Evolutionary conservation across 2,329 filamentous ascomycete species (phyloP).

Genomic region (Sclerotinia glacialis): DNA sequence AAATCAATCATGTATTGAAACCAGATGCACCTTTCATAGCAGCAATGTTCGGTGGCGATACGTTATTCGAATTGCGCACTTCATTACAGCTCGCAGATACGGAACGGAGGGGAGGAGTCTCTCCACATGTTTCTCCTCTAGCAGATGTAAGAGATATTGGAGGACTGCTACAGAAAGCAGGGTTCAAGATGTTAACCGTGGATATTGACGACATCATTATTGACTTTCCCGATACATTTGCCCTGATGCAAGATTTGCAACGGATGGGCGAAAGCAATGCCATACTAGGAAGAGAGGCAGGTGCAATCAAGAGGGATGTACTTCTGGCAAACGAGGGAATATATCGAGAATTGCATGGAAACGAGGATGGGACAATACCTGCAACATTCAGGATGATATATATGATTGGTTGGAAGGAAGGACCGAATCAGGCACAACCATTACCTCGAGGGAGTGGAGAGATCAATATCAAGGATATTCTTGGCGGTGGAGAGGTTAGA

Average conservation of each 20-base stretch:
- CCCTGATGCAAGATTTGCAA: slow-evolving; percentile 90
- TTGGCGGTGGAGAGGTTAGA: slow-evolving; percentile 43
- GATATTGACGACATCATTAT: slow-evolving; percentile 97
- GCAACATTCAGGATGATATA: slow-evolving; percentile 95
- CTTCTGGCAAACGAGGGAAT: slow-evolving; percentile 84
- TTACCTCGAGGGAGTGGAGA: slow-evolving; percentile 80
- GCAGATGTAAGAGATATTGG: slow-evolving; percentile 92
- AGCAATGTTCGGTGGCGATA: slow-evolving; percentile 95
- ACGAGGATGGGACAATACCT: slow-evolving; percentile 71
- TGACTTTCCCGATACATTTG: slow-evolving; percentile 85
- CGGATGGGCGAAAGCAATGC: slow-evolving; percentile 96
- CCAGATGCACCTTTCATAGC: slow-evolving; percentile 90
- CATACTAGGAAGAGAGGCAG: slow-evolving; percentile 78
- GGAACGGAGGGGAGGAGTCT: slow-evolving; percentile 86
- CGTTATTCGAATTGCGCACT: slow-evolving; percentile 87
- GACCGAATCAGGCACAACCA: slow-evolving; percentile 73
- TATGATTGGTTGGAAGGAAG: slow-evolving; percentile 98
- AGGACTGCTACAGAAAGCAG: slow-evolving; percentile 77
- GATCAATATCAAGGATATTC: slow-evolving; percentile 82
- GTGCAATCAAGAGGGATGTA: slow-evolving; percentile 75
- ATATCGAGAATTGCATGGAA: slow-evolving; percentile 82
- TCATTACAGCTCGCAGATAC: slow-evolving; percentile 89
- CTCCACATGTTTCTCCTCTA: slow-evolving; percentile 84
- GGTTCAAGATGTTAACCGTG: slow-evolving; percentile 94
- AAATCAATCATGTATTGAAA: slow-evolving; percentile 84